Evolutionary conservation across 108 stramenopile species (phyloP), one percentile per base, ranked within the genome.

Genomic region (Epithemia pelagica): DNA sequence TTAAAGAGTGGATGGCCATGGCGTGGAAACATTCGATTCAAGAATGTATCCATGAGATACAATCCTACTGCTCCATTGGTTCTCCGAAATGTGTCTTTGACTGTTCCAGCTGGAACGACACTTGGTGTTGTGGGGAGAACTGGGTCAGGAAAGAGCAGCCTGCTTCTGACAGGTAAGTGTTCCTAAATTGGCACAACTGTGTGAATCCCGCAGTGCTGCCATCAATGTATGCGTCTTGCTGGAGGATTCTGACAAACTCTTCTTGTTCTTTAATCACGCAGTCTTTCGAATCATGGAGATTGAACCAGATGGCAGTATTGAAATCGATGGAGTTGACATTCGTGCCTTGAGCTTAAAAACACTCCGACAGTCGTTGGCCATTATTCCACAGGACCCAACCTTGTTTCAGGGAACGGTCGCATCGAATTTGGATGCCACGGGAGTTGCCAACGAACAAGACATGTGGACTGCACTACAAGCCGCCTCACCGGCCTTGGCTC

Each of bases 351-450:
- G 83, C 22, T 74, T 97, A 22, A 61, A 88, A 56, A 77, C 70
- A 3, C 81, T 97, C n/a, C 88, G 97, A 30, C 70, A 78, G 29
- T 68, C 73, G 15, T 58, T 97, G 25, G 87, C 95, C 26, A 94
- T 97, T 51, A 95, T 99, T 53, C 97, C 97, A 8, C 98, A 99
- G 82, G 90, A 96, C 67, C 95, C 96, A n/a, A 85, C 86, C 30
- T 65, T 99, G 18, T 99, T 97, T 71, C 67, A 86, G 19, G 98
- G 95, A 19, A 90, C 95, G 15, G 26, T 99, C 30, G 76, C 83
- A 46, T 74, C 72, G 62, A 99, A 99, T 71, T 70, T 99, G 55
- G 92, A 93, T 73, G 94, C 96, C 28, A 88, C 79, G 23, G 74
- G 82, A 1, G 69, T 70, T 53, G 82, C 76, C n/a, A 65, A 73